A percentile compares a stretch with the other conserved stretches of the same genome.
Evolutionary conservation across 805 yeast genomes (phyloP).

Genomic region (Ogataea ganodermae): DNA sequence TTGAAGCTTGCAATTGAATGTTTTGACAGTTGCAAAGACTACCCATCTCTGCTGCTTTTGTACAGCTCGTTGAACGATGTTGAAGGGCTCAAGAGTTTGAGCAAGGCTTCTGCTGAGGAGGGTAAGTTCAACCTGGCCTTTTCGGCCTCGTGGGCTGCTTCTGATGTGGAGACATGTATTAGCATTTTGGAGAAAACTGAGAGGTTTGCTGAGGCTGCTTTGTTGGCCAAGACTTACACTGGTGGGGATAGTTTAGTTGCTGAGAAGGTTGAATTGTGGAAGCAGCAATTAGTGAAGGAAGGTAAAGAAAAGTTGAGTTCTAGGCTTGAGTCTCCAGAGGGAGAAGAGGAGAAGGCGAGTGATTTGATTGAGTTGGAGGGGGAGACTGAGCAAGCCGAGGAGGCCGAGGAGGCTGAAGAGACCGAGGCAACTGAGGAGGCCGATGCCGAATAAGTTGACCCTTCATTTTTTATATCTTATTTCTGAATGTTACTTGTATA

Average conservation of each 20-base stretch:
- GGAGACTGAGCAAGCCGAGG: slow-evolving; percentile 23
- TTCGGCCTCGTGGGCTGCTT: slow-evolving; percentile 86
- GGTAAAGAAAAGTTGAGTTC: slow-evolving; percentile 63
- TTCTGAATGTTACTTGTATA: background rate
- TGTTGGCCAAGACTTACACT: slow-evolving; percentile 75
- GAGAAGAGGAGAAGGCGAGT: slow-evolving; percentile 29
- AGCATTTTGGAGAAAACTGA: slow-evolving; percentile 66
- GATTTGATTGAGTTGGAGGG: slow-evolving; percentile 32
- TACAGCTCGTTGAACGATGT: slow-evolving; percentile 79
- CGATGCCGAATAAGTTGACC: background rate
- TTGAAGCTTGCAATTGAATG: slow-evolving; percentile 78
- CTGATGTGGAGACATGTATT: slow-evolving; percentile 65
- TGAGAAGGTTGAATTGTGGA: slow-evolving; percentile 65
- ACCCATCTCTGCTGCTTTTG: slow-evolving; percentile 76
- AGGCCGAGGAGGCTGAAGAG: slow-evolving; percentile 1
- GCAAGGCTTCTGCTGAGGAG: slow-evolving; percentile 61
- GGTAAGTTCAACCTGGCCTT: slow-evolving; percentile 91
- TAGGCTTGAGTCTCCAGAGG: slow-evolving; percentile 52
- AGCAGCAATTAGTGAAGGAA: slow-evolving; percentile 47
- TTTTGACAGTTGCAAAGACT: slow-evolving; percentile 76
- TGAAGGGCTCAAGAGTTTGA: slow-evolving; percentile 60
- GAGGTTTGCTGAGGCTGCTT: slow-evolving; percentile 80
- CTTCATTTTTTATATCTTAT: background rate
- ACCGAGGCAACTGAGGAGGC: background rate
- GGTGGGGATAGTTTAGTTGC: slow-evolving; percentile 43